Base-by-base conservation (phyloP, 805 yeast genomes). In the Brettanomyces naardenensis region DNA sequence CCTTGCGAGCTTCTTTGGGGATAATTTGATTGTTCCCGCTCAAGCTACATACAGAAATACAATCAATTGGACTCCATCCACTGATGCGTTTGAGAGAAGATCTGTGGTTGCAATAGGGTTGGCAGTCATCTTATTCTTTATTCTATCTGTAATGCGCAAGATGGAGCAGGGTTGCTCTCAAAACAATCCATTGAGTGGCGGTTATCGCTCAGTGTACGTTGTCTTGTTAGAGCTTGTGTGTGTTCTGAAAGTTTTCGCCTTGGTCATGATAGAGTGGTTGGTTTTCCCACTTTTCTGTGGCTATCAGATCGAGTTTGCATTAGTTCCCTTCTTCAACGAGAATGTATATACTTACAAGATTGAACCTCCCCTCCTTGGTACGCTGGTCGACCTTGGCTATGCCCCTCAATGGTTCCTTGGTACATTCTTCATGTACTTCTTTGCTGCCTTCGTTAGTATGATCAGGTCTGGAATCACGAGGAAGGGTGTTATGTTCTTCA, bases 221-320 rank as follows among this genome's bases (percentile, higher is more conserved):
- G 46, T 69, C 2, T 52, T 80, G 21, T 73, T 78, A 49, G 80
- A 76, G 41, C 44, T 76, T 7, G 60, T 68, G 17, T 69, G 80
- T 25, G 78, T 94, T 2, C 50, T 78, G 19, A 90, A 89, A 54
- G 94, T 90, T 11, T 74, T 85, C 40, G 49, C 73, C 10, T 70
- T 92, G 19, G 82, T 89, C 52, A 71, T 79, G 4, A 71, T 86
- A 34, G 98, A 92, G 54, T 69, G 88, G 36, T 68, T 83, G n/a
- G 65, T 80, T 5, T 90, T 92, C 63, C 98, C 98, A 1, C 67
- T 83, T 0, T 77, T 77, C 48, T 88, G 97, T 51, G 98, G 98
- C 2, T 58, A 75, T 46, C 70, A 87, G 51, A 56, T 90, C 20
- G 89, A 82, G 47, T 63, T 81, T 41, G 79, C 87, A 3, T 44